Percentiles rank a stretch among this genome's conserved stretches.
Evolutionary conservation across 164 flowering plant species (phyloP).

Genomic region (Hamamelis virginiana): DNA sequence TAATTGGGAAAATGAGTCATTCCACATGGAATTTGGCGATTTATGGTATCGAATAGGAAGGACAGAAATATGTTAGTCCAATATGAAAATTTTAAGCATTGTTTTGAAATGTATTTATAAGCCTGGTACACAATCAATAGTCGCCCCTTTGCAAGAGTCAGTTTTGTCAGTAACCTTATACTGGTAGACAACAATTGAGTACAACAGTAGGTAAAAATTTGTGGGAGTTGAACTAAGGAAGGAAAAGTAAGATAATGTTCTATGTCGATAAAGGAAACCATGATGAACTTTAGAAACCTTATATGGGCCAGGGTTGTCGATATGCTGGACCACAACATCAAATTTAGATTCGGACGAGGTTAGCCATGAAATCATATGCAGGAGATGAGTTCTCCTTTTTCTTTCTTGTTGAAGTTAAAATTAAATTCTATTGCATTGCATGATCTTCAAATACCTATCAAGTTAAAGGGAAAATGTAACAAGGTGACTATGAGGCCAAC

Average conservation of each 20-base stretch:
- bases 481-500: background rate
- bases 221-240: background rate
- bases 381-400: background rate
- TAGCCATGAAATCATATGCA: too few relatives aligned
- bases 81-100: background rate
- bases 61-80: background rate
- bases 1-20: conserved; percentile 11
- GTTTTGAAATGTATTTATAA: background rate
- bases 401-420: background rate
- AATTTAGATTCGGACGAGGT: too few relatives aligned
- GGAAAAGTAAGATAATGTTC: background rate
- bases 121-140: background rate
- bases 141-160: background rate
- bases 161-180: background rate
- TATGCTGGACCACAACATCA: too few relatives aligned
- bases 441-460: background rate
- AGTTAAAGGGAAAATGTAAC: background rate
- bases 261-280: too few relatives aligned
- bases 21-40: conserved; percentile 2
- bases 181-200: background rate
- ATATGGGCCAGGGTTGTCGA: too few relatives aligned
- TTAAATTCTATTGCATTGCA: background rate
- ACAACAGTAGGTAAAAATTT: background rate
- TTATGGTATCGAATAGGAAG: background rate
- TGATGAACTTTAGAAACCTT: too few relatives aligned